These are phyloP conservation scores for Areca catechu DNA, from an alignment of 176 grass and related monocot genomes.

Conservation along the genomic window DNA sequence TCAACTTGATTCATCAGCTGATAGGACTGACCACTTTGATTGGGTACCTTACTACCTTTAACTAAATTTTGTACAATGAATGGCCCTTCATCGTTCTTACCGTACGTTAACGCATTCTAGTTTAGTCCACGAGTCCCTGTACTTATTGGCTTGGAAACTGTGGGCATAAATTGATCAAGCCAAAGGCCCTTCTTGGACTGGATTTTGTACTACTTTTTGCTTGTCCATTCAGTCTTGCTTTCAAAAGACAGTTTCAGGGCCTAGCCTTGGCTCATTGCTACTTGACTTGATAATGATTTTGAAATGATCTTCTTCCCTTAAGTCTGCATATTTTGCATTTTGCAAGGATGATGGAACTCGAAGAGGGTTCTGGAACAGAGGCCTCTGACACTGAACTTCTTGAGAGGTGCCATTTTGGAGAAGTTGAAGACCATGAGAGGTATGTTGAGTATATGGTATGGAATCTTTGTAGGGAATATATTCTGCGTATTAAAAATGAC, in stretches of 20 bases:
- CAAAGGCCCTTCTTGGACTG: too few relatives aligned
- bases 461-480: background rate
- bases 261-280: too few relatives aligned
- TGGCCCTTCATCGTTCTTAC: background rate
- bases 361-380: constrained; percentile 78
- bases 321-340: constrained; percentile 7
- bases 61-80: background rate
- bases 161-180: too few relatives aligned
- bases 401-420: constrained; percentile 19
- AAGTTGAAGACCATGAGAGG: constrained; percentile 23
- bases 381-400: constrained; percentile 51
- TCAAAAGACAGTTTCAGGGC: too few relatives aligned
- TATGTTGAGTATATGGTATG: constrained; percentile 8
- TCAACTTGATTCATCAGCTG: background rate
- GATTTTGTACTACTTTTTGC: too few relatives aligned
- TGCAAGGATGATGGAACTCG: constrained; percentile 75
- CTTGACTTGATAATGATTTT: too few relatives aligned
- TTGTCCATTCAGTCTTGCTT: too few relatives aligned
- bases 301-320: too few relatives aligned
- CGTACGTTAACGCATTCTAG: background rate
- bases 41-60: background rate
- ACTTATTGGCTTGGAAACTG: too few relatives aligned
- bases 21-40: background rate
- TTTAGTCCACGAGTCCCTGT: background rate
- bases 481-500: background rate